phyloP scores from a whole-genome alignment of 768 basidiomycete species.

The Steccherinum ochraceum region DNA sequence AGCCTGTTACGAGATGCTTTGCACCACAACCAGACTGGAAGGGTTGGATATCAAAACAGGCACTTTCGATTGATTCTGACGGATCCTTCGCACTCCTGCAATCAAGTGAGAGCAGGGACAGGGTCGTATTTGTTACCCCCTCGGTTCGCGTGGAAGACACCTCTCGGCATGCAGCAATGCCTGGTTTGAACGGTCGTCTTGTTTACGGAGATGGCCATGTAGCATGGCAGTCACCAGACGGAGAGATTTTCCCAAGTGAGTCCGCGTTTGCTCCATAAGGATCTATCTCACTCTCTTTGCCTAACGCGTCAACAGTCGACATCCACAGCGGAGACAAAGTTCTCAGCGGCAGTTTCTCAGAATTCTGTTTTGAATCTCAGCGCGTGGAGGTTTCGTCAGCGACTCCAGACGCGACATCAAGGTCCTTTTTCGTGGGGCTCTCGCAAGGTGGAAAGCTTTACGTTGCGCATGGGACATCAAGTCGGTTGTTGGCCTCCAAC shows the following conservation, averaged over 20 bases:
- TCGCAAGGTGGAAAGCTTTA: conserved; percentile 61
- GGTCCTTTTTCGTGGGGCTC: conserved; percentile 53
- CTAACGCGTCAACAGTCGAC: too few relatives aligned
- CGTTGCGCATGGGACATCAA: conserved; percentile 29
- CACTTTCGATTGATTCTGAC: not conserved
- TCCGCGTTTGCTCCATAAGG: not conserved
- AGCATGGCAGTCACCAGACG: conserved; percentile 39
- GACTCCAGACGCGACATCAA: conserved; percentile 9
- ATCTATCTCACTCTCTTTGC: too few relatives aligned
- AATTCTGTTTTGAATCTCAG: conserved; percentile 50
- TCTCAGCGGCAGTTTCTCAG: conserved; percentile 40
- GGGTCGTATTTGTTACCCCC: not conserved
- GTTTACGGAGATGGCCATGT: conserved; percentile 25
- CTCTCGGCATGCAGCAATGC: conserved; percentile 1
- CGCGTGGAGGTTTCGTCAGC: conserved; percentile 15
- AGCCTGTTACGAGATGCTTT: conserved; percentile 29
- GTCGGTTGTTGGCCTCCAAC: conserved; percentile 38
- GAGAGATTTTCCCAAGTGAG: conserved; percentile 36
- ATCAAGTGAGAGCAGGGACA: not conserved
- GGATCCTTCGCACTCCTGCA: not conserved
- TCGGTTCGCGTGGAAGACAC: not conserved
- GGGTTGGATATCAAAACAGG: not conserved
- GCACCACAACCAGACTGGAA: not conserved
- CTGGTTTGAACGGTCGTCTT: conserved; percentile 40
- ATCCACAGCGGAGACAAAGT: conserved; percentile 14